A percentile compares a stretch with the other conserved stretches of the same genome.
These are phyloP conservation scores for Heliocybe sulcata DNA, from an alignment of 1,284 basidiomycete species.

Conservation along the genomic window DNA sequence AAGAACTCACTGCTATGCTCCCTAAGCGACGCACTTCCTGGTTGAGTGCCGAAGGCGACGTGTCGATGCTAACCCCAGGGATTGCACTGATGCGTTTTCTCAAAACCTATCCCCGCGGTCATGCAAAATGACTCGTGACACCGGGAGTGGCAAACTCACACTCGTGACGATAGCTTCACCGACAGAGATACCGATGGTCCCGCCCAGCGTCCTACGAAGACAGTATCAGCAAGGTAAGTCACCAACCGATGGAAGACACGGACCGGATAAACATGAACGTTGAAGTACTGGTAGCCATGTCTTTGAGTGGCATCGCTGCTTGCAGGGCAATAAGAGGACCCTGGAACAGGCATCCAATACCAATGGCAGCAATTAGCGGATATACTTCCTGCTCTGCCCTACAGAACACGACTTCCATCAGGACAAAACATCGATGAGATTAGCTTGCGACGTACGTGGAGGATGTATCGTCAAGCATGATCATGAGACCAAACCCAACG, in stretches of 20 bases:
- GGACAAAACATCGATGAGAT: not conserved
- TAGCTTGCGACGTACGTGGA: conserved; percentile 31
- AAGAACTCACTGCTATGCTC: conserved; percentile 39
- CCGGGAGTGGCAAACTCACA: conserved; percentile 27
- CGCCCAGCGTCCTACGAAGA: conserved; percentile 55
- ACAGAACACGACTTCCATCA: conserved; percentile 3
- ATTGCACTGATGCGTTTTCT: conserved; percentile 40
- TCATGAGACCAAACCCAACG: conserved; percentile 67
- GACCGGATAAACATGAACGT: conserved; percentile 69
- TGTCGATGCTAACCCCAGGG: conserved; percentile 38
- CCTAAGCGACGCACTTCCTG: conserved; percentile 48
- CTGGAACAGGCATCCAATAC: conserved; percentile 59
- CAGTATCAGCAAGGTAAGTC: conserved; percentile 3
- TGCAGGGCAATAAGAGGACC: conserved; percentile 65
- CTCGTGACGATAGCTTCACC: conserved; percentile 66
- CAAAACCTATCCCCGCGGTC: conserved; percentile 30
- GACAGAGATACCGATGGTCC: conserved; percentile 67
- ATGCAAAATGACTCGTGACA: not conserved
- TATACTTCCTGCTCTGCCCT: conserved; percentile 56
- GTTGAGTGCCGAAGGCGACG: conserved; percentile 46
- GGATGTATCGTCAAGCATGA: conserved; percentile 31
- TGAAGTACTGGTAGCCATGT: conserved; percentile 73
- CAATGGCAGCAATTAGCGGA: conserved; percentile 52
- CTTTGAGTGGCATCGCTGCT: conserved; percentile 75
- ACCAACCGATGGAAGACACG: conserved; percentile 5